Evolutionary conservation across 2,329 filamentous ascomycete genomes (phyloP).

Genomic region (Coleophoma eucalyptorum): DNA sequence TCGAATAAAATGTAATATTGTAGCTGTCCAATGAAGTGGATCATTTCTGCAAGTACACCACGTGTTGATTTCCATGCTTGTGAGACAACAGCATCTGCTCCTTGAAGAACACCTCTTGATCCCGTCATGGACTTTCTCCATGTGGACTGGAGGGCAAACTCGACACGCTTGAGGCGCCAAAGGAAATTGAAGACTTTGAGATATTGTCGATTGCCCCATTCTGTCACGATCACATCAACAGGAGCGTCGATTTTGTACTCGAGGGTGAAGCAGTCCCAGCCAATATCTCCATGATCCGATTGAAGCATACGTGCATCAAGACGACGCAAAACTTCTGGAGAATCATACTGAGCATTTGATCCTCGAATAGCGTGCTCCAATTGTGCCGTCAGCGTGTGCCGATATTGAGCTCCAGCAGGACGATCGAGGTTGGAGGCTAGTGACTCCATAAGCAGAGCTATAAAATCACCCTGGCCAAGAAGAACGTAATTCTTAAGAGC

Average conservation of each 20-base stretch:
- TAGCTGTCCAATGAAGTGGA: constrained; percentile 94
- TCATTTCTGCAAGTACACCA: constrained; percentile 92
- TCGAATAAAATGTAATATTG: constrained; percentile 99
- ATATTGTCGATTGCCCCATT: constrained; percentile 93
- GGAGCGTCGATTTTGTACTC: constrained; percentile 98
- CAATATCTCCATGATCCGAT: constrained; percentile 92
- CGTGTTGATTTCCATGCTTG: constrained; percentile 87
- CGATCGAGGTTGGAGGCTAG: constrained; percentile 88
- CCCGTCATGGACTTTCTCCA: constrained; percentile 98
- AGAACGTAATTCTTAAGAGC: constrained; percentile 94
- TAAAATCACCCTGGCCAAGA: constrained; percentile 94
- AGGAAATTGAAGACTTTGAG: constrained; percentile 99
- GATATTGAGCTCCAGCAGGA: constrained; percentile 93
- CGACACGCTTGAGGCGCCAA: constrained; percentile 96
- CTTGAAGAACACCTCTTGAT: constrained; percentile 81
- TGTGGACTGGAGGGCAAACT: constrained; percentile 85
- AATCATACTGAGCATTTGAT: constrained; percentile 95
- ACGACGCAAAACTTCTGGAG: constrained; percentile 82
- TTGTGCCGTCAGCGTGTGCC: constrained; percentile 95
- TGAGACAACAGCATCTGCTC: constrained; percentile 65
- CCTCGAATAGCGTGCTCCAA: constrained; percentile 95
- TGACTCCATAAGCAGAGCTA: constrained; percentile 94
- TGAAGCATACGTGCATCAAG: constrained; percentile 98
- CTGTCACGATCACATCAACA: constrained; percentile 94
- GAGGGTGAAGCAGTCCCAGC: constrained; percentile 98